Conservation (phyloP, 306 rosid species). For the Malus asiatica region DNA sequence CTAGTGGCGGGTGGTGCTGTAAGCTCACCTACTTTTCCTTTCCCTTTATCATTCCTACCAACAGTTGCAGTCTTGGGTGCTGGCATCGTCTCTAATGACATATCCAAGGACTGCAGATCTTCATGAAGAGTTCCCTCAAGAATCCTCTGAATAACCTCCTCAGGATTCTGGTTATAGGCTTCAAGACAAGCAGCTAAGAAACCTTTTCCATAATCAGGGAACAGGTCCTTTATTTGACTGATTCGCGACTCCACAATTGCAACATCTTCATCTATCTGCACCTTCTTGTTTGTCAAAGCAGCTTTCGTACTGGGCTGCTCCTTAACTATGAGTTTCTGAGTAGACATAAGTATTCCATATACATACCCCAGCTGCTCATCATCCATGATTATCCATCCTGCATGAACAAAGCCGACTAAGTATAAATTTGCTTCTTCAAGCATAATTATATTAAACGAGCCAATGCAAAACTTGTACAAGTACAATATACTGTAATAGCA, state of each 20-base stretch:
- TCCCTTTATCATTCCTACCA: constrained; percentile 67
- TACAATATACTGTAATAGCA: not conserved
- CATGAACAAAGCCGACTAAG: constrained; percentile 18
- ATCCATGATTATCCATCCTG: constrained; percentile 90
- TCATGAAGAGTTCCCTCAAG: constrained; percentile 87
- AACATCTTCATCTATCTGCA: constrained; percentile 57
- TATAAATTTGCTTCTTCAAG: constrained; percentile 10
- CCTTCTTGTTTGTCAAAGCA: constrained; percentile 27
- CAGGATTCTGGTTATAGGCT: constrained; percentile 90
- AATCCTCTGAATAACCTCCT: constrained; percentile 91
- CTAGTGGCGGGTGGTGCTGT: constrained; percentile 18
- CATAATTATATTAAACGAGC: not conserved
- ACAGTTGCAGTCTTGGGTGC: constrained; percentile 30
- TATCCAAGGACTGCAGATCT: constrained; percentile 66
- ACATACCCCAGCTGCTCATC: constrained; percentile 66
- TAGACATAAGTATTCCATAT: constrained; percentile 44
- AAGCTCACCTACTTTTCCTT: constrained; percentile 66
- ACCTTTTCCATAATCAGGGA: constrained; percentile 92
- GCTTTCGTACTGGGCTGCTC: constrained; percentile 18
- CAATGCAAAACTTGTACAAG: not conserved
- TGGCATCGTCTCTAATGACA: constrained; percentile 58
- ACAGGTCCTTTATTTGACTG: constrained; percentile 87
- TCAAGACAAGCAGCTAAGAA: constrained; percentile 82
- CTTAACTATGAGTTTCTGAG: constrained; percentile 31
- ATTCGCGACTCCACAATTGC: constrained; percentile 76